Evolutionary conservation across 176 grass and related monocot species (phyloP).

Genomic region (Phoenix dactylifera): DNA sequence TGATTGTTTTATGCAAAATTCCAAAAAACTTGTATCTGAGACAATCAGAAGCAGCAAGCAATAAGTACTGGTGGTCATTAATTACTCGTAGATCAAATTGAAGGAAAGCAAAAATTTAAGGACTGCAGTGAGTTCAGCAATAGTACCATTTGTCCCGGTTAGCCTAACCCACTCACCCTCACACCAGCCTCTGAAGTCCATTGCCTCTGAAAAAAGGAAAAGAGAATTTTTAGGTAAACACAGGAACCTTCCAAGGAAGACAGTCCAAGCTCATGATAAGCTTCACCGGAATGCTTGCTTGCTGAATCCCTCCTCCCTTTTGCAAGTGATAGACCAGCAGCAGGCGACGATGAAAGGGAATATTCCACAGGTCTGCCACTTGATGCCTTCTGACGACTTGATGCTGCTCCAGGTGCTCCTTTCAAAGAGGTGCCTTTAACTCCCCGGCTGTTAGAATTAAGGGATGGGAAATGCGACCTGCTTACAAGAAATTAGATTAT

Average conservation of each 20-base stretch:
- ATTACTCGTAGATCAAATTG: too few relatives aligned
- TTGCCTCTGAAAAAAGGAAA: conserved; percentile 49
- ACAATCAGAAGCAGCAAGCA: background rate
- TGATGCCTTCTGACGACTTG: conserved; percentile 51
- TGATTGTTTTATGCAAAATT: conserved; percentile 90
- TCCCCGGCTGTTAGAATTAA: conserved; percentile 41
- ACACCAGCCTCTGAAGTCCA: conserved; percentile 85
- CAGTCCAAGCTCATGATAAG: background rate
- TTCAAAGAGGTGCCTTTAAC: conserved; percentile 23
- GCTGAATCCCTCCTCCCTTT: conserved; percentile 53
- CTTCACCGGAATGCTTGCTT: conserved; percentile 60
- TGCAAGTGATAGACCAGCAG: conserved; percentile 4
- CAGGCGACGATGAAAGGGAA: conserved; percentile 22
- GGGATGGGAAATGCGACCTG: conserved; percentile 64
- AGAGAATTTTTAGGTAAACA: conserved; percentile 8
- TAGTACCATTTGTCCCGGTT: conserved; percentile 73
- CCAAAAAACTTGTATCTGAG: conserved; percentile 83
- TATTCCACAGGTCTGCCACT: conserved; percentile 24
- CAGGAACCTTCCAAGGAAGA: background rate
- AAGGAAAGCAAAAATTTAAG: background rate
- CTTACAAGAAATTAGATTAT: conserved; percentile 18
- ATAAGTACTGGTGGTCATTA: background rate
- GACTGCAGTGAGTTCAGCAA: background rate
- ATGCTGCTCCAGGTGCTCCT: conserved; percentile 35
- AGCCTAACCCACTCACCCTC: conserved; percentile 76